Evolutionary conservation across 139 green algal genomes (phyloP).

Genomic region (Pleodorina starrii): DNA sequence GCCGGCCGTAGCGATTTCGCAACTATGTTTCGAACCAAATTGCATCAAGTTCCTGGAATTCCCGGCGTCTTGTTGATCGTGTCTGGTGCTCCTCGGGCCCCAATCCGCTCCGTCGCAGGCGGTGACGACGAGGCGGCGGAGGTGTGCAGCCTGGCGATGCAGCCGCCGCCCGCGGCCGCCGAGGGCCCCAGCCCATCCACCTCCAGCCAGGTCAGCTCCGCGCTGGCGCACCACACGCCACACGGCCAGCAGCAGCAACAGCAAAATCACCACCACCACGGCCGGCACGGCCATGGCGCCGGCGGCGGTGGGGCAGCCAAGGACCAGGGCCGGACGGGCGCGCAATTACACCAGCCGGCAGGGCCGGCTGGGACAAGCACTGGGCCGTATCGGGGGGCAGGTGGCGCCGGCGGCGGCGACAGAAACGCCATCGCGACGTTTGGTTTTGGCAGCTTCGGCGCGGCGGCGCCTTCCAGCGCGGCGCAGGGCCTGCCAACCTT

Average conservation of each 20-base stretch:
- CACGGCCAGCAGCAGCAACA: constrained; percentile 25
- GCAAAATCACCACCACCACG: constrained; percentile 33
- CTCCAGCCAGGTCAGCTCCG: constrained; percentile 16
- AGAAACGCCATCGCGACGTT: background rate
- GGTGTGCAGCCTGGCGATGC: constrained; percentile 7
- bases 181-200: constrained; percentile 13
- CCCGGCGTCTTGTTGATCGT: no score
- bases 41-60: no score
- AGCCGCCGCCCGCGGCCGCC: background rate
- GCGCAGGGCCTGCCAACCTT: background rate
- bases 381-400: background rate
- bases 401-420: background rate
- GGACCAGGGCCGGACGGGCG: constrained; percentile 14
- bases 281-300: background rate
- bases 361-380: constrained; percentile 21
- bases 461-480: background rate
- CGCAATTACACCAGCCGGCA: constrained; percentile 43
- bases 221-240: background rate
- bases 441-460: constrained; percentile 21
- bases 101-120: no score
- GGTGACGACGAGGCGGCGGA: constrained; percentile 54
- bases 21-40: no score
- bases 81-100: no score
- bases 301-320: background rate
- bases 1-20: no score